Evolutionary conservation across 1,284 basidiomycete genomes (phyloP).

Genomic region (Rhodotorula sp.): DNA sequence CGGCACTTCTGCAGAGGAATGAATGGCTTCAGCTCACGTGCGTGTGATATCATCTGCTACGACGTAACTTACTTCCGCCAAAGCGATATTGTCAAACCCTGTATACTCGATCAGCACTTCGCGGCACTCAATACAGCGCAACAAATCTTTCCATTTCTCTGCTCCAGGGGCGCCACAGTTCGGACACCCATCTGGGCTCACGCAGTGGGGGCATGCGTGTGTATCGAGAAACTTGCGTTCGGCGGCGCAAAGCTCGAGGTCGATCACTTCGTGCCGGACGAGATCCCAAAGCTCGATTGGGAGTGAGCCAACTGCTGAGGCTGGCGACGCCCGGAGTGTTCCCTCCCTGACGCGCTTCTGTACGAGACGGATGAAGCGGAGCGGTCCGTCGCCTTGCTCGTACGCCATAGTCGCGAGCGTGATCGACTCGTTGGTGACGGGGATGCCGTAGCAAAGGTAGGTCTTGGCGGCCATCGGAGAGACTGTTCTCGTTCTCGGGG

Average conservation of each 20-base stretch:
- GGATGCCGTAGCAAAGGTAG: not conserved
- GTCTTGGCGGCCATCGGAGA: not conserved
- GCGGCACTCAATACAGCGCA: too few relatives aligned
- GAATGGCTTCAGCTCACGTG: not conserved
- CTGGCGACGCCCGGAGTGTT: not conserved
- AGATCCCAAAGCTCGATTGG: conserved; percentile 2
- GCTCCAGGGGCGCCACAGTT: not conserved
- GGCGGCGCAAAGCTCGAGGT: not conserved
- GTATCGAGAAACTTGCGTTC: not conserved
- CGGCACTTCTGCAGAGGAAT: not conserved
- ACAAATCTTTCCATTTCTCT: not conserved
- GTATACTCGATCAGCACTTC: too few relatives aligned
- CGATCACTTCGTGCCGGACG: not conserved
- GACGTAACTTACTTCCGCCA: not conserved
- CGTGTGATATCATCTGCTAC: too few relatives aligned
- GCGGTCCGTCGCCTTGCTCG: not conserved
- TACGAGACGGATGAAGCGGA: conserved; percentile 2
- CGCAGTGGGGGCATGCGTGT: not conserved
- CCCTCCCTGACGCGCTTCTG: too few relatives aligned
- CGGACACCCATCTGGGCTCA: not conserved
- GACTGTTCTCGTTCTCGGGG: too few relatives aligned
- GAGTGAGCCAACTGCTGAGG: not conserved
- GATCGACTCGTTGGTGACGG: conserved; percentile 1
- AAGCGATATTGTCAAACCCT: not conserved
- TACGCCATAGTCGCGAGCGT: not conserved